Evolutionary conservation across 2,329 filamentous ascomycete species (phyloP).

Genomic region (Aspergillus latus): DNA sequence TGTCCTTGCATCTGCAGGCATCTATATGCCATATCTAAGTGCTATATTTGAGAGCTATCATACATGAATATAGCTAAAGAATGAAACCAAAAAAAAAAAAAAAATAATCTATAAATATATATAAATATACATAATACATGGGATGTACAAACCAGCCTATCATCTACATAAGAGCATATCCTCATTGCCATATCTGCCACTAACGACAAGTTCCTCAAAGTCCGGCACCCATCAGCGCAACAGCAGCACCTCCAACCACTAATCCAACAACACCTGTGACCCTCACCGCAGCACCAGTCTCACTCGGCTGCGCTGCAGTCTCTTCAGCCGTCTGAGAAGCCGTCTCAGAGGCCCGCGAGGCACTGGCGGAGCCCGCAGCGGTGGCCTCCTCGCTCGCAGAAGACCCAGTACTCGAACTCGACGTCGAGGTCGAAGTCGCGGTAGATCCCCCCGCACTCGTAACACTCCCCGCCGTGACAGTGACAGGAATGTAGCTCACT

Average conservation of each 20-base stretch:
- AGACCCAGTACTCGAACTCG: neutral
- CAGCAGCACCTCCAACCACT: constrained; percentile 13
- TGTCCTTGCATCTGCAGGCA: too few relatives aligned
- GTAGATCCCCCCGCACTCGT: neutral
- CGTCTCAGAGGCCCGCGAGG: neutral
- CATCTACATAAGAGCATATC: too few relatives aligned
- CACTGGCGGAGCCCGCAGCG: neutral
- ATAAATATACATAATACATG: too few relatives aligned
- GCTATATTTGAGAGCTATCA: too few relatives aligned
- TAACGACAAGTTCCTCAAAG: too few relatives aligned
- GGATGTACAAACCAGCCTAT: too few relatives aligned
- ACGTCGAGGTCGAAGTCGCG: neutral
- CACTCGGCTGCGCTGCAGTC: neutral
- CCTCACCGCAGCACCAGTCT: constrained; percentile 8
- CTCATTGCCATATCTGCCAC: too few relatives aligned
- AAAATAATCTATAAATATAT: too few relatives aligned
- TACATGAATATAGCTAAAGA: too few relatives aligned
- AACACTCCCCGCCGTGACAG: constrained; percentile 21
- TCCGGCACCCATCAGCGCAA: neutral
- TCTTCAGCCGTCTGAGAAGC: neutral
- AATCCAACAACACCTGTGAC: neutral
- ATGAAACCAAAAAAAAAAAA: too few relatives aligned
- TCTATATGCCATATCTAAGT: too few relatives aligned
- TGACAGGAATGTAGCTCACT: constrained; percentile 22
- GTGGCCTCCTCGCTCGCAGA: neutral